A percentile compares a stretch with the other conserved stretches of the same genome.
phyloP scores from a whole-genome alignment of 352 stramenopile genomes.

The Globisporangium canariense region DNA sequence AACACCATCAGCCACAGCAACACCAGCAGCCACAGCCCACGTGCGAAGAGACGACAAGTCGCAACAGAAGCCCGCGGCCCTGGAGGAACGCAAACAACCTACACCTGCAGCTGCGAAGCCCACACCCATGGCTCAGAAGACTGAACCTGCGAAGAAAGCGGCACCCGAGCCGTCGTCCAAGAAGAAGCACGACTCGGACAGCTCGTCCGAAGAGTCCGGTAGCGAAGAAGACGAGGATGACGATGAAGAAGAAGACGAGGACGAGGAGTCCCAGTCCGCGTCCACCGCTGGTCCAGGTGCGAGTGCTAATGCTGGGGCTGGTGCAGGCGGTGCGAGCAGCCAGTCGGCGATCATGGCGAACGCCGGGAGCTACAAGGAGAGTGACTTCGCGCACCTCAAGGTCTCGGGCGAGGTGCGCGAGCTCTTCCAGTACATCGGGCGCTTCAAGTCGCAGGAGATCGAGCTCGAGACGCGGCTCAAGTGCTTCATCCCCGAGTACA shows the following conservation, averaged over 20 bases:
- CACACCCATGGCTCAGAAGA: slow-evolving; percentile 20
- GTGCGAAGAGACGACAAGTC: slow-evolving; percentile 26
- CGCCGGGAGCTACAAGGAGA: slow-evolving; percentile 82
- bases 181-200: slow-evolving; percentile 55
- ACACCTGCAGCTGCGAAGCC: slow-evolving; percentile 23
- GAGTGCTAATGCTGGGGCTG: slow-evolving; percentile 2
- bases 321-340: slow-evolving; percentile 20
- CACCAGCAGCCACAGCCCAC: neutral
- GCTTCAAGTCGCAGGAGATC: slow-evolving; percentile 95
- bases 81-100: slow-evolving; percentile 15
- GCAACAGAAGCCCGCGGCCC: slow-evolving; percentile 13
- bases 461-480: slow-evolving; percentile 94
- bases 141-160: slow-evolving; percentile 29
- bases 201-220: slow-evolving; percentile 62
- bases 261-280: slow-evolving; percentile 28
- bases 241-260: slow-evolving; percentile 60
- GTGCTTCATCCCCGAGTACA: slow-evolving; percentile 96
- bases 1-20: neutral
- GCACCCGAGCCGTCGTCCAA: slow-evolving; percentile 32
- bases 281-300: slow-evolving; percentile 13
- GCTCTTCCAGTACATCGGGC: slow-evolving; percentile 92
- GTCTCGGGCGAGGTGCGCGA: slow-evolving; percentile 89
- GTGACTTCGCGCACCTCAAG: slow-evolving; percentile 85
- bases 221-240: slow-evolving; percentile 70
- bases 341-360: slow-evolving; percentile 67